These are phyloP conservation scores for Debaryomyces sp. DNA, from an alignment of 1,139 yeast genomes.

Conservation along the genomic window DNA sequence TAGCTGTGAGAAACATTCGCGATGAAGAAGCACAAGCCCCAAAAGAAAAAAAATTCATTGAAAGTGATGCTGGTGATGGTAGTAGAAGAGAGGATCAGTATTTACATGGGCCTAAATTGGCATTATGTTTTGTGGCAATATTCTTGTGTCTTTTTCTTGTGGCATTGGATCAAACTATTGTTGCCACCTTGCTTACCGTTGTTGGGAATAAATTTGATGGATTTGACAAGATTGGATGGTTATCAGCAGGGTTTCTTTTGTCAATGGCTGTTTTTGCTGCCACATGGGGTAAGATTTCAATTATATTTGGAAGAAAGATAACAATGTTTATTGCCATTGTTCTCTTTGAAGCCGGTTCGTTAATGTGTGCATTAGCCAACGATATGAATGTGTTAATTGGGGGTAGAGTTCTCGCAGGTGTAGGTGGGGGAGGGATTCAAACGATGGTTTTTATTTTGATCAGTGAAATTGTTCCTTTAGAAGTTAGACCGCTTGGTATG, in stretches of 20 bases:
- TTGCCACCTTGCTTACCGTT: slow-evolving; percentile 36
- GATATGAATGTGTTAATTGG: slow-evolving; percentile 41
- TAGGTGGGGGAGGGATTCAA: slow-evolving; percentile 49
- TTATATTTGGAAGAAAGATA: slow-evolving; percentile 49
- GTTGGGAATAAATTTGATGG: slow-evolving; percentile 41
- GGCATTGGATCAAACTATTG: slow-evolving; percentile 47
- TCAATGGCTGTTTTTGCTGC: slow-evolving; percentile 38
- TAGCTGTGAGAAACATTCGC: neutral
- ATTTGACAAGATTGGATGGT: slow-evolving; percentile 30
- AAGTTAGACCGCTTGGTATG: slow-evolving; percentile 35
- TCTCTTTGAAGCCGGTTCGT: slow-evolving; percentile 42
- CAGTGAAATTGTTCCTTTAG: slow-evolving; percentile 44
- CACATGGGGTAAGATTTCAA: slow-evolving; percentile 45
- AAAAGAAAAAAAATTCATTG: slow-evolving; percentile 20
- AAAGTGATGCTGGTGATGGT: slow-evolving; percentile 48
- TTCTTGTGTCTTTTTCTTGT: slow-evolving; percentile 37
- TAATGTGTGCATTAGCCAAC: slow-evolving; percentile 44
- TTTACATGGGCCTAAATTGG: slow-evolving; percentile 31
- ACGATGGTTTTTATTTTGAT: slow-evolving; percentile 46
- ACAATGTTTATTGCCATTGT: slow-evolving; percentile 37
- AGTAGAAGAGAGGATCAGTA: slow-evolving; percentile 42
- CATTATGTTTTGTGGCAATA: slow-evolving; percentile 28
- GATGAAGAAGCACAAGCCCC: slow-evolving; percentile 3
- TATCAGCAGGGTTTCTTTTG: slow-evolving; percentile 30
- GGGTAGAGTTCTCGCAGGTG: slow-evolving; percentile 46